Evolutionary conservation across 73 alveolate species (phyloP), one percentile per base, ranked within the genome.

Genomic region (Breviolum minutum): DNA sequence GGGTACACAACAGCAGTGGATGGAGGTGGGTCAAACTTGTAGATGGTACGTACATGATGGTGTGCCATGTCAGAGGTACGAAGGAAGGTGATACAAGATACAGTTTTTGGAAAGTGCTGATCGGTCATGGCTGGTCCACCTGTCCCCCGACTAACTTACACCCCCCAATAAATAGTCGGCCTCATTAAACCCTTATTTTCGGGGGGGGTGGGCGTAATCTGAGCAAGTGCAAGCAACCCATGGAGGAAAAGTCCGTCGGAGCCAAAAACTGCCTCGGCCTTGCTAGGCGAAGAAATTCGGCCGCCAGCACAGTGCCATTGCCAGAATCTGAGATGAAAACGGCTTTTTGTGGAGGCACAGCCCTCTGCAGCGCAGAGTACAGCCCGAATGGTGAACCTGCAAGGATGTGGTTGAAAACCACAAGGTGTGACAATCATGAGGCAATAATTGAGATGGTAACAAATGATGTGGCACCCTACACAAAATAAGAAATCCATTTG

Each of bases 231-330:
- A 63, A 32, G 96, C 66, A 48, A 26, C 98, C 90, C 98, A 76
- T 92, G 69, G 98, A 92, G 54, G 98, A 92, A 85, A 74, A 92
- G 91, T 92, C 98, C 26, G 98, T 74, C 22, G 98, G 98, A 1
- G 91, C 88, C 29, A 92, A 66, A 68, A 92, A 92, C 77, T n/a
- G 68, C 63, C 95, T n/a, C 22, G 91, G 91, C 30, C 68, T 40
- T 29, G 88, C 98, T 90, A 92, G 27, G 30, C 98, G 98, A 22
- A 92, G 98, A 63, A 73, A 92, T 63, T 92, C 98, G 7, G 90
- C 98, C 26, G 81, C 84, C 11, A 92, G 91, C 19, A 77, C 91
- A 7, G 98, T 92, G 26, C 98, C 98, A 30, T 92, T 92, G 10
- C 98, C 98, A 2, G 98, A 92, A 90, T 92, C 98, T 1, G 98